These are phyloP conservation scores for Cicer pinnatifidum DNA, from an alignment of 306 rosid species.

Conservation along the genomic window DNA sequence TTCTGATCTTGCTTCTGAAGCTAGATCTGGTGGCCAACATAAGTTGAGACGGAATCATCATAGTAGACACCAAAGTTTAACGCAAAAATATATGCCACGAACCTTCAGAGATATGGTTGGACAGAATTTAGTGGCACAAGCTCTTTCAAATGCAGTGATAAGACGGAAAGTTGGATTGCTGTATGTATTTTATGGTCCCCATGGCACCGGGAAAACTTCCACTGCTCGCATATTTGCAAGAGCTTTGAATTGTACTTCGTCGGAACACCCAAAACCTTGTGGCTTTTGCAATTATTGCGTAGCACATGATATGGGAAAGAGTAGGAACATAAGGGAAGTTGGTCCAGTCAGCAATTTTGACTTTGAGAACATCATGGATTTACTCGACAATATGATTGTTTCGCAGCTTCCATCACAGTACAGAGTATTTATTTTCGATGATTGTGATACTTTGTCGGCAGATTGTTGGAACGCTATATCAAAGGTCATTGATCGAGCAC, in stretches of 20 bases:
- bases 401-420: conserved; percentile 79
- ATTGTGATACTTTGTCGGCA: conserved; percentile 77
- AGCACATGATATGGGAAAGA: conserved; percentile 81
- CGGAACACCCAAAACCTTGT: conserved; percentile 84
- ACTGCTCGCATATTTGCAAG: conserved; percentile 90
- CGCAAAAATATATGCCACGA: conserved; percentile 86
- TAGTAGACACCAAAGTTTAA: conserved; percentile 79
- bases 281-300: conserved; percentile 90
- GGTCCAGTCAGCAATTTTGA: conserved; percentile 91
- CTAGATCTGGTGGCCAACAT: conserved; percentile 71
- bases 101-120: conserved; percentile 91
- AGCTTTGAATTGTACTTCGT: conserved; percentile 90
- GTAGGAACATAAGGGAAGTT: conserved; percentile 79
- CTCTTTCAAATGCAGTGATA: conserved; percentile 88
- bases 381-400: conserved; percentile 76
- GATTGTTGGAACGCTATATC: conserved; percentile 95
- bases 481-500: conserved; percentile 98
- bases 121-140: conserved; percentile 90
- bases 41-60: conserved; percentile 63
- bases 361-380: conserved; percentile 82
- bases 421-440: conserved; percentile 90
- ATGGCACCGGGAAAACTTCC: conserved; percentile 95
- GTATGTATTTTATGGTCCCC: conserved; percentile 96
- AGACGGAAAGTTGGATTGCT: conserved; percentile 80
- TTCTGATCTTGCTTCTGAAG: conserved; percentile 95